Evolutionary conservation across 1,139 yeast genomes (phyloP), one percentile per base, ranked within the genome.

Genomic region (Yamadazyma triangularis): DNA sequence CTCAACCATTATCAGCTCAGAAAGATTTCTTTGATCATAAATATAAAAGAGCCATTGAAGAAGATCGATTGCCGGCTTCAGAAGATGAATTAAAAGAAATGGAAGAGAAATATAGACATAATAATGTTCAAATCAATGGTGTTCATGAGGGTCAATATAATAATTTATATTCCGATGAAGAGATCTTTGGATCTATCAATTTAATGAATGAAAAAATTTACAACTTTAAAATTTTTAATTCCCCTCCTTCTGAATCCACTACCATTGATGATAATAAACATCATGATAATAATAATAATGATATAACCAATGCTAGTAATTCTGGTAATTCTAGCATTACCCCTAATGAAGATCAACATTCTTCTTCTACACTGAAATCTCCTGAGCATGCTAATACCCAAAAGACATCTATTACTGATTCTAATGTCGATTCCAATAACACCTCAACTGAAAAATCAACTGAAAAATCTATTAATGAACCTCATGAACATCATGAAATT

Each of bases 1-100:
- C 77, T 4, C 81, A 76, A 45, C 81, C 82, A 8, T 56, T 74
- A 19, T 66, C 75, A 23, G 72, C 81, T 0, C 77, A 73, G 45
- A 52, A 60, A 21, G 75, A 68, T 36, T 60, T 53, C 31, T 75
- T 74, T 38, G 62, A 50, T 31, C 33, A 35, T 20, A 31, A 35
- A 21, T 27, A 27, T 24, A 32, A 26, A 18, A 25, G 26, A 11
- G 25, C 30, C 2, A 22, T 47, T 12, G 60, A 55, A 12, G 64
- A 60, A 26, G 72, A 64, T 35, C 53, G 66, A 25, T 42, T 50
- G n/a, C 64, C 64, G 4, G 64, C 53, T 3, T 51, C 62, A 5
- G 64, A 58, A 27, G 65, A 63, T 23, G 70, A 64, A 36, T 51
- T 60, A 22, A 47, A 50, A 25, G 70, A 63, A 41, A 61, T 62